Conservation (phyloP, 139 green algal species). For the Nannochloris sp. region DNA sequence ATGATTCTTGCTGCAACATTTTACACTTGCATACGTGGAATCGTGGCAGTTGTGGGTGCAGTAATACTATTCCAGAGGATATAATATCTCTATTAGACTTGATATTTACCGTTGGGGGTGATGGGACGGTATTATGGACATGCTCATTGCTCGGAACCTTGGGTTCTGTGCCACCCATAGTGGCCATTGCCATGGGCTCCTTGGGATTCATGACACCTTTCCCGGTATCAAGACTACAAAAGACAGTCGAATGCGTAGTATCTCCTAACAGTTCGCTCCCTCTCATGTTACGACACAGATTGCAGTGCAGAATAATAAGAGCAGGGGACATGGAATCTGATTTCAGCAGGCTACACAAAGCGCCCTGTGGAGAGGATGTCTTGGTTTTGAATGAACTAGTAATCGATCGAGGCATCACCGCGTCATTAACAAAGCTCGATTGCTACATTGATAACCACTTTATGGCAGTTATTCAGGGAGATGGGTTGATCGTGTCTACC, state of each 20-base stretch:
- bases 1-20: background rate
- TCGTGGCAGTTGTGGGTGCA: background rate
- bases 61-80: conserved; percentile 25
- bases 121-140: conserved; percentile 87
- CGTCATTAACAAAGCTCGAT: conserved; percentile 78
- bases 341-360: background rate
- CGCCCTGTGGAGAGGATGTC: conserved; percentile 9
- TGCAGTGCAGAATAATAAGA: conserved; percentile 48
- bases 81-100: conserved; percentile 61
- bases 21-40: background rate
- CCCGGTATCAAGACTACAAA: conserved; percentile 28
- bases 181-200: conserved; percentile 79
- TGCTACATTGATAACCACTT: conserved; percentile 64
- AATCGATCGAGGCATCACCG: conserved; percentile 70
- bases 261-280: conserved; percentile 46
- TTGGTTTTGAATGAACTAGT: conserved; percentile 82
- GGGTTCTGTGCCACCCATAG: conserved; percentile 62
- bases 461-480: conserved; percentile 62
- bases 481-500: conserved; percentile 84
- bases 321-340: conserved; percentile 2
- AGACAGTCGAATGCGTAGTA: conserved; percentile 35
- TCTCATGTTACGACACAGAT: conserved; percentile 73
- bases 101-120: conserved; percentile 75
- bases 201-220: conserved; percentile 91
- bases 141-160: conserved; percentile 65